Conservation (phyloP, 495 filamentous ascomycete genomes). For the Penicillium steckii region DNA sequence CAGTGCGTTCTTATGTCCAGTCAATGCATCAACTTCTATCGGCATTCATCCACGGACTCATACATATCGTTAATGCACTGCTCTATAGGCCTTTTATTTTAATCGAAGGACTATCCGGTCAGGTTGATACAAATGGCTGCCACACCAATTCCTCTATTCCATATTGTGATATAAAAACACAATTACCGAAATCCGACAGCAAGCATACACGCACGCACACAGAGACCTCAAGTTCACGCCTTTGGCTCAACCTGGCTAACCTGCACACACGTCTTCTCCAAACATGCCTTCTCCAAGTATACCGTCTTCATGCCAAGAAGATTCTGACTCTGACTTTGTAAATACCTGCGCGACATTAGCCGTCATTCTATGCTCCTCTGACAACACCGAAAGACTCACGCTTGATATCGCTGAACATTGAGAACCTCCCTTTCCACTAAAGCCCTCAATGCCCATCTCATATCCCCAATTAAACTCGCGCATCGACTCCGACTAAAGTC, state of each 20-base stretch:
- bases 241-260: background rate
- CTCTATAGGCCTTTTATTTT: no score
- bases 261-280: background rate
- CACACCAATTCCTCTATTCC: no score
- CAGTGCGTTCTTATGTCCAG: no score
- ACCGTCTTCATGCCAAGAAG: background rate
- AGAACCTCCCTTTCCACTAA: constrained; percentile 69
- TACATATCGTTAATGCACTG: no score
- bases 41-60: no score
- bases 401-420: constrained; percentile 48
- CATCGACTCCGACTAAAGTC: constrained; percentile 76
- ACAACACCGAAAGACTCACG: constrained; percentile 42
- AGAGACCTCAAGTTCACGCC: background rate
- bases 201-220: no score
- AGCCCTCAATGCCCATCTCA: constrained; percentile 63
- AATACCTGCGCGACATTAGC: background rate
- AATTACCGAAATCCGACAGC: no score
- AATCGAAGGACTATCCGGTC: no score
- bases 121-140: no score
- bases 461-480: constrained; percentile 66
- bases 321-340: background rate
- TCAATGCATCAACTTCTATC: no score
- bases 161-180: no score
- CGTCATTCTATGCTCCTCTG: background rate
- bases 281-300: background rate